Conservation (phyloP, 495 filamentous ascomycete genomes). For the Hyaloscypha finlandica region DNA sequence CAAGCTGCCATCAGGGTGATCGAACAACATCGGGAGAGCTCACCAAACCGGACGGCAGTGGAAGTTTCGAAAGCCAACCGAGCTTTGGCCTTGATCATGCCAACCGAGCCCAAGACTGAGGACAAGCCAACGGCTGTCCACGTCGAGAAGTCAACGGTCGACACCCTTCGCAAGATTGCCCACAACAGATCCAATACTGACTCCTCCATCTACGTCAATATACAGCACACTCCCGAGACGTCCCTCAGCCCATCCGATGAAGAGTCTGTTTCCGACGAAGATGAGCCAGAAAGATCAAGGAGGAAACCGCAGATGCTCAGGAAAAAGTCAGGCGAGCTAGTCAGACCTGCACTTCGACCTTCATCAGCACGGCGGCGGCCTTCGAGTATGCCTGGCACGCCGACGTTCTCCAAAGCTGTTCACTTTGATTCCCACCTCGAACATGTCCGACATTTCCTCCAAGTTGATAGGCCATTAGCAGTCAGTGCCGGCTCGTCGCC, state of each 20-base stretch:
- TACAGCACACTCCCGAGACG: slow-evolving; percentile 53
- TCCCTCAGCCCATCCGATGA: slow-evolving; percentile 62
- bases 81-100: slow-evolving; percentile 39
- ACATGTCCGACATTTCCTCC: slow-evolving; percentile 91
- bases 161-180: slow-evolving; percentile 46
- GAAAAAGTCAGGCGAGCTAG: slow-evolving; percentile 97
- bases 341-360: slow-evolving; percentile 85
- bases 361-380: slow-evolving; percentile 71
- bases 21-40: slow-evolving; percentile 62
- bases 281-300: slow-evolving; percentile 51
- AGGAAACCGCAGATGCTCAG: slow-evolving; percentile 84
- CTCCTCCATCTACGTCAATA: slow-evolving; percentile 53
- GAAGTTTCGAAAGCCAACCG: slow-evolving; percentile 35
- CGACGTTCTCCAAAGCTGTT: slow-evolving; percentile 90
- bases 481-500: slow-evolving; percentile 96
- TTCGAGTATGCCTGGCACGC: slow-evolving; percentile 96
- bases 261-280: slow-evolving; percentile 57
- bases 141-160: slow-evolving; percentile 31
- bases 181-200: slow-evolving; percentile 89
- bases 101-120: slow-evolving; percentile 31
- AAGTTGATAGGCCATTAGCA: slow-evolving; percentile 88
- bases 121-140: slow-evolving; percentile 25
- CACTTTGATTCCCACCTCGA: slow-evolving; percentile 95
- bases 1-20: slow-evolving; percentile 82
- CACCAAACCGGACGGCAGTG: slow-evolving; percentile 50